A percentile compares a stretch with the other conserved stretches of the same genome.
phyloP scores from a whole-genome alignment of 164 flowering plant species.

The Vitis rotundifolia region DNA sequence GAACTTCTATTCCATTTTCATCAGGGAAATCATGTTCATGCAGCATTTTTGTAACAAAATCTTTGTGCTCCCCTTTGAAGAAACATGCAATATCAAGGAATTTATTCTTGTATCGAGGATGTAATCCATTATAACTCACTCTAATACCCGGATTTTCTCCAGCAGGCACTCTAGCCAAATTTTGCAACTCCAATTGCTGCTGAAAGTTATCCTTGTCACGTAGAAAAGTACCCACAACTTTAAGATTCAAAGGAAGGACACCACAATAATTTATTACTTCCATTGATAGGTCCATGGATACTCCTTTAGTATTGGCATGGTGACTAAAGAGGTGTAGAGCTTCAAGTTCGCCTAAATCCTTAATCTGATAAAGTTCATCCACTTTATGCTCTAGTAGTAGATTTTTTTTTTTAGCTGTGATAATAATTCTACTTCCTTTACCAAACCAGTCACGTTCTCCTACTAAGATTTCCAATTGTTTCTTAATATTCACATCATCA shows the following conservation, averaged over 20 bases:
- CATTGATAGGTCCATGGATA: background rate
- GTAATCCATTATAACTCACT: conserved; percentile 3
- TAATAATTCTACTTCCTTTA: background rate
- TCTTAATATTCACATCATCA: background rate
- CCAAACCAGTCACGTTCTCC: background rate
- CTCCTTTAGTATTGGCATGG: background rate
- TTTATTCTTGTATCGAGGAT: background rate
- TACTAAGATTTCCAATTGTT: background rate
- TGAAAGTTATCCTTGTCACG: background rate
- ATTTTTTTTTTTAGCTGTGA: background rate
- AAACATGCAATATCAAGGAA: conserved; percentile 7
- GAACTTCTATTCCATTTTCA: background rate
- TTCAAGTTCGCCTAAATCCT: background rate
- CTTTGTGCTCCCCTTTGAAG: background rate
- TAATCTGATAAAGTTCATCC: background rate
- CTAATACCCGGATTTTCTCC: background rate
- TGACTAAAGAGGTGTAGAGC: background rate
- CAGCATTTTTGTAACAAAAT: background rate
- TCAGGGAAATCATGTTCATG: background rate
- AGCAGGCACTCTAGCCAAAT: background rate
- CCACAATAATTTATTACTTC: background rate
- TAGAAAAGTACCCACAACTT: conserved; percentile 9
- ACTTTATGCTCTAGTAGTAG: background rate
- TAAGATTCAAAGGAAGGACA: conserved; percentile 5
- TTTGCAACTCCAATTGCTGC: conserved; percentile 7